Percentiles rank a stretch among this genome's conserved stretches.
These are phyloP conservation scores for Phytophthora foliorum DNA, from an alignment of 352 stramenopile genomes.

Conservation along the genomic window DNA sequence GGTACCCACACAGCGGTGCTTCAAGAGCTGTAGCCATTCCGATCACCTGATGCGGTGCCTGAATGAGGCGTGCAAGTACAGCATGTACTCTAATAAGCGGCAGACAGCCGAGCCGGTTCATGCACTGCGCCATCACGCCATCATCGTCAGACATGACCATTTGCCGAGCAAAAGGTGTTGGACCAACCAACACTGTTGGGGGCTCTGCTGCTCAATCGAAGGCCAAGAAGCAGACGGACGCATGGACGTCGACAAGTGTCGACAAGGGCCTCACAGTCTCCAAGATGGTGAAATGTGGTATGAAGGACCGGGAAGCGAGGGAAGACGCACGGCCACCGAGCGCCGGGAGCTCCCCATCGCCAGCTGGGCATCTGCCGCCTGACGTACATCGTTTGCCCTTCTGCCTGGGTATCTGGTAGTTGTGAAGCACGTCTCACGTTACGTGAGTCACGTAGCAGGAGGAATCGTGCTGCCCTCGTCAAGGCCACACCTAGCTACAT, in stretches of 20 bases:
- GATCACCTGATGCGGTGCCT: too few species aligned
- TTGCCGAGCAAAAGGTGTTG: too few species aligned
- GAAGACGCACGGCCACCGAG: neutral
- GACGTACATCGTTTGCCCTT: constrained; percentile 20
- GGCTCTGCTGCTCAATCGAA: too few species aligned
- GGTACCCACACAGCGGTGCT: too few species aligned
- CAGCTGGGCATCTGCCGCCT: constrained; percentile 29
- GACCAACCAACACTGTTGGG: too few species aligned
- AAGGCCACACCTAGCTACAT: constrained; percentile 1
- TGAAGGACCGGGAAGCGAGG: neutral
- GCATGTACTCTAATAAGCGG: too few species aligned
- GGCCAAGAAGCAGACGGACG: neutral
- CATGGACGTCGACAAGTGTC: constrained; percentile 2
- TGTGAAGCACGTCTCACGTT: constrained; percentile 13
- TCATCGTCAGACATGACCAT: too few species aligned
- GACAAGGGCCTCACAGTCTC: neutral
- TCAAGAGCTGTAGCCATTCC: too few species aligned
- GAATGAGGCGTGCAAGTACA: too few species aligned
- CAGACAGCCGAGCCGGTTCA: too few species aligned
- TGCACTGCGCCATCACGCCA: too few species aligned
- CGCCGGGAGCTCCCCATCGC: constrained; percentile 26
- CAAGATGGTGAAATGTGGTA: constrained; percentile 1
- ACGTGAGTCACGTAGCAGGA: constrained; percentile 13
- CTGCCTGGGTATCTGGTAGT: constrained; percentile 9
- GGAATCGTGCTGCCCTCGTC: neutral